A percentile compares a stretch with the other conserved stretches of the same genome.
Evolutionary conservation across 768 basidiomycete species (phyloP).

Genomic region (Strobilomyces dryophilus): DNA sequence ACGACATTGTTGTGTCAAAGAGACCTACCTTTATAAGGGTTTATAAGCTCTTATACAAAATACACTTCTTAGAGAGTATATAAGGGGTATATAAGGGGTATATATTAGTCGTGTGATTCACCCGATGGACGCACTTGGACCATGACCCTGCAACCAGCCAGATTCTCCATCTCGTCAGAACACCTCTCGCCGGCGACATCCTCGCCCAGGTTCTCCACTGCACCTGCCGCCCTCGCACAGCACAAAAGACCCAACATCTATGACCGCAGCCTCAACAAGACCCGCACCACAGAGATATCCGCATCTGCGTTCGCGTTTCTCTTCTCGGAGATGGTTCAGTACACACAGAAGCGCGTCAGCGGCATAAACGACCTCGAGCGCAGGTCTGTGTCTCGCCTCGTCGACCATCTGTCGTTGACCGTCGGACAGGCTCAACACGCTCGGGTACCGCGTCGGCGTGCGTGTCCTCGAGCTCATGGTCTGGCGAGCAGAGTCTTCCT

Average conservation of each 20-base stretch:
- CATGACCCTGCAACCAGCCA: not conserved
- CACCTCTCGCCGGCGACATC: conserved; percentile 43
- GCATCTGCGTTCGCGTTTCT: conserved; percentile 83
- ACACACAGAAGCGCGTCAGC: conserved; percentile 91
- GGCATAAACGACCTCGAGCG: conserved; percentile 95
- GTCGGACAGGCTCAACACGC: conserved; percentile 68
- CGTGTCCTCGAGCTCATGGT: conserved; percentile 84
- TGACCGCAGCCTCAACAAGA: conserved; percentile 87
- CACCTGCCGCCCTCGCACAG: conserved; percentile 45
- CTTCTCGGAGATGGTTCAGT: conserved; percentile 91
- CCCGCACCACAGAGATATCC: conserved; percentile 79
- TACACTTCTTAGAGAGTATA: too few relatives aligned
- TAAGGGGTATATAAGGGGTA: too few relatives aligned
- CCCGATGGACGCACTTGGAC: too few relatives aligned
- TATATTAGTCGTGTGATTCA: too few relatives aligned
- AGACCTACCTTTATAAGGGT: too few relatives aligned
- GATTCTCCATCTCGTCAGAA: not conserved
- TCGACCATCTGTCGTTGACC: not conserved
- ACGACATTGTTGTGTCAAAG: too few relatives aligned
- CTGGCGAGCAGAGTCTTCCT: conserved; percentile 72
- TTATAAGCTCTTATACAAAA: too few relatives aligned
- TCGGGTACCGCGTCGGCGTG: conserved; percentile 89
- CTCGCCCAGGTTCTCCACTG: conserved; percentile 67
- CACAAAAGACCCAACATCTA: conserved; percentile 71
- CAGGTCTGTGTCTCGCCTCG: conserved; percentile 47